These are phyloP conservation scores for Saccharomyces hybrid DNA, from an alignment of 1,139 yeast species.

Conservation along the genomic window DNA sequence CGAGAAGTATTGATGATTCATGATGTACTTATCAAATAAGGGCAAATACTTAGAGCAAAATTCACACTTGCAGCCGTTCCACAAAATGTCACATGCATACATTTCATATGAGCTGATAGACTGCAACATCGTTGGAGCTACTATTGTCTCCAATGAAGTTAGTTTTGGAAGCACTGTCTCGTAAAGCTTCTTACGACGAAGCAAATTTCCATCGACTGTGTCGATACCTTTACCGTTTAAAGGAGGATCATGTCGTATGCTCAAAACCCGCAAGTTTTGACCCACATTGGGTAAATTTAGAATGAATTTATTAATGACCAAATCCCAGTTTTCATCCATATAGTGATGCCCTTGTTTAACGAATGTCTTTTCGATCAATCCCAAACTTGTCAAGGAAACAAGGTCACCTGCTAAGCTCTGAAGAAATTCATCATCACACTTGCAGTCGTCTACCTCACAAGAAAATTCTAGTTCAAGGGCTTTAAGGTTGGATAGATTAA, in stretches of 20 bases:
- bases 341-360: conserved; percentile 39
- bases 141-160: conserved; percentile 36
- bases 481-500: conserved; percentile 30
- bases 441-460: conserved; percentile 42
- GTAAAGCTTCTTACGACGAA: conserved; percentile 48
- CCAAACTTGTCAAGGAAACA: conserved; percentile 33
- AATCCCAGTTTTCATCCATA: conserved; percentile 51
- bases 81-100: conserved; percentile 55
- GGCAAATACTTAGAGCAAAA: conserved; percentile 46
- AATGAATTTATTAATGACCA: conserved; percentile 41
- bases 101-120: conserved; percentile 61
- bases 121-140: conserved; percentile 52
- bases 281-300: conserved; percentile 32
- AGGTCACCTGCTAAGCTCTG: conserved; percentile 30
- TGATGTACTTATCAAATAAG: conserved; percentile 48
- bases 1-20: conserved; percentile 56
- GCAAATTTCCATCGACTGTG: conserved; percentile 66
- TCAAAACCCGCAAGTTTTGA: conserved; percentile 34
- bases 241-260: conserved; percentile 48
- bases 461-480: conserved; percentile 39
- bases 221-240: conserved; percentile 42
- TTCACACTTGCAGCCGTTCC: conserved; percentile 68
- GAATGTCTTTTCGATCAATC: conserved; percentile 42
- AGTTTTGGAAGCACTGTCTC: conserved; percentile 43
- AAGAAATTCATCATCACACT: conserved; percentile 39